Evolutionary conservation across 2,329 filamentous ascomycete species (phyloP).

Genomic region (Aspergillus sp.): DNA sequence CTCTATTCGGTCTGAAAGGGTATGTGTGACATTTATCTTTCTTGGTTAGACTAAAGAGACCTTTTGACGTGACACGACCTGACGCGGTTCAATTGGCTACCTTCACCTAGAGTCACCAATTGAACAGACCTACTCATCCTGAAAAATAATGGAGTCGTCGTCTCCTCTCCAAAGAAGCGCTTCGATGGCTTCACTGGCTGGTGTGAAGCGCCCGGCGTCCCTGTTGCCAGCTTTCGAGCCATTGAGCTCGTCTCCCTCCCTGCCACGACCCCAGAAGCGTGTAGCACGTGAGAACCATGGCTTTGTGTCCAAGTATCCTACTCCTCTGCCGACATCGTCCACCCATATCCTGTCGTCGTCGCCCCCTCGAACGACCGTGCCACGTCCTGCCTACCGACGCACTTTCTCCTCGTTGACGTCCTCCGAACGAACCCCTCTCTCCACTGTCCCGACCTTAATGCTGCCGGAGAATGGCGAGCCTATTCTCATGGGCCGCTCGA

Average conservation of each 20-base stretch:
- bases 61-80: slow-evolving; percentile 5
- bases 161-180: slow-evolving; percentile 26
- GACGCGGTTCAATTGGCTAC: slow-evolving; percentile 19
- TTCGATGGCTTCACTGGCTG: slow-evolving; percentile 28
- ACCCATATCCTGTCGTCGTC: slow-evolving; percentile 87
- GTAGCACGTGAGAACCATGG: slow-evolving; percentile 38
- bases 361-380: slow-evolving; percentile 52
- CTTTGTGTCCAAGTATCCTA: slow-evolving; percentile 66
- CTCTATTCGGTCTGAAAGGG: neutral
- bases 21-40: neutral
- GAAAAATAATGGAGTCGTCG: slow-evolving; percentile 35
- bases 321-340: slow-evolving; percentile 86
- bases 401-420: slow-evolving; percentile 44
- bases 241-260: slow-evolving; percentile 42
- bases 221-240: slow-evolving; percentile 46
- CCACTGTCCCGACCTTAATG: slow-evolving; percentile 72
- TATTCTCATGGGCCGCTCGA: slow-evolving; percentile 83
- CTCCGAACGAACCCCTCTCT: slow-evolving; percentile 76
- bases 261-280: slow-evolving; percentile 43
- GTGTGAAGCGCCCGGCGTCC: slow-evolving; percentile 42
- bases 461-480: slow-evolving; percentile 74
- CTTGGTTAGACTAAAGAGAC: too few species aligned
- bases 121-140: neutral
- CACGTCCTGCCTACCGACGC: slow-evolving; percentile 53
- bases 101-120: neutral